Percentiles rank a stretch among this genome's conserved stretches.
Evolutionary conservation across 2,329 filamentous ascomycete species (phyloP).

Genomic region (Clonostachys chloroleuca): DNA sequence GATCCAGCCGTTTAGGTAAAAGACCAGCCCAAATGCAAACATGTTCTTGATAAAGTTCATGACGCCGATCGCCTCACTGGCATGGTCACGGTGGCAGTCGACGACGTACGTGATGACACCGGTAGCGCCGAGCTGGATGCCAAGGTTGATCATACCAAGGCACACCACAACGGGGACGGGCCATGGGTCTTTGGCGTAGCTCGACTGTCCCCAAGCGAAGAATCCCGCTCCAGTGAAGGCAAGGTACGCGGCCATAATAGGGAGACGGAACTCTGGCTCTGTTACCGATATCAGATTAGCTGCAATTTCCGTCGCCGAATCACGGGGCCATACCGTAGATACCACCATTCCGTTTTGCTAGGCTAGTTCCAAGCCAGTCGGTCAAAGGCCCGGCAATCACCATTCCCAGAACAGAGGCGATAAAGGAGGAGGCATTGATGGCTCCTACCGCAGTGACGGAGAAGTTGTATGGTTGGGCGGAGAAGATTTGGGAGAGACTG

Average conservation of each 20-base stretch:
- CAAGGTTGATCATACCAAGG: no score
- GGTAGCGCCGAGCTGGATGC: conserved; percentile 18
- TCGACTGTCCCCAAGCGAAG: conserved; percentile 21
- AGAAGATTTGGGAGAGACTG: conserved; percentile 27
- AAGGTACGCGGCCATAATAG: conserved; percentile 24
- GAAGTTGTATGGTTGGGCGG: conserved; percentile 27
- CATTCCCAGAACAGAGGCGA: conserved; percentile 17
- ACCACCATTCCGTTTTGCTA: conserved; percentile 25
- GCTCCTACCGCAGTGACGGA: conserved; percentile 22
- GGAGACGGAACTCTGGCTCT: conserved; percentile 31
- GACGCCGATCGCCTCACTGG: conserved; percentile 26
- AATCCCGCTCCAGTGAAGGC: conserved; percentile 27
- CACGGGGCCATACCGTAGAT: conserved; percentile 11
- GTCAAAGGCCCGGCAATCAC: conserved; percentile 21
- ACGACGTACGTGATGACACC: conserved; percentile 28
- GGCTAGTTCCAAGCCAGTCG: conserved; percentile 22
- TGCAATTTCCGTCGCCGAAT: no score
- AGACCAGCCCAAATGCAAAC: conserved; percentile 28
- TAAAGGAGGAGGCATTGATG: conserved; percentile 5
- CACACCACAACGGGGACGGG: conserved; percentile 20
- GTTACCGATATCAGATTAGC: no score
- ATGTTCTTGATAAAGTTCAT: conserved; percentile 33
- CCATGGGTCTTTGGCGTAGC: conserved; percentile 13
- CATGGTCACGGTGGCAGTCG: conserved; percentile 29
- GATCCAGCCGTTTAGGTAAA: conserved; percentile 33